Percentiles rank a stretch among this genome's conserved stretches.
Conservation (phyloP, 2,329 filamentous ascomycete species). For the Trichoderma sp. region DNA sequence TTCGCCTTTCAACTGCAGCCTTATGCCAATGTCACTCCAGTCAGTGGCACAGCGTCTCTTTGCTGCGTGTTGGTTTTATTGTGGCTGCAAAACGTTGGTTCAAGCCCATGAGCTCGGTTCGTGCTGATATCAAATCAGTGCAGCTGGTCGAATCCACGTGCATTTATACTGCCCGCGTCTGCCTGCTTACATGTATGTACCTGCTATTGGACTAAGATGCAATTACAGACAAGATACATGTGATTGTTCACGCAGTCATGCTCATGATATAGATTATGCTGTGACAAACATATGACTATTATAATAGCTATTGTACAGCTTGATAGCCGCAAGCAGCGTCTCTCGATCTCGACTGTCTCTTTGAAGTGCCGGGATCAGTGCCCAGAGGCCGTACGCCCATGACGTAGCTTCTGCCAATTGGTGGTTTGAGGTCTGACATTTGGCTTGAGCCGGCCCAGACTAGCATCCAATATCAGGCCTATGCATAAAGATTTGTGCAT, state of each 20-base stretch:
- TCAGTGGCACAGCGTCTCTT: neutral
- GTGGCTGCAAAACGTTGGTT: neutral
- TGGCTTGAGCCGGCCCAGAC: neutral
- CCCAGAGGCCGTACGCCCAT: neutral
- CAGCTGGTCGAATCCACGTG: neutral
- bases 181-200: neutral
- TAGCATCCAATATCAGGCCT: neutral
- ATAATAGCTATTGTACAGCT: neutral
- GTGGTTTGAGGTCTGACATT: neutral
- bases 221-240: neutral
- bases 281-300: neutral
- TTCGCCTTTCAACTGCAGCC: neutral
- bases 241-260: neutral
- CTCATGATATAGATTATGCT: neutral
- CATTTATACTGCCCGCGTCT: neutral
- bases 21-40: neutral
- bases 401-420: slow-evolving; percentile 17
- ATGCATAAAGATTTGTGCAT: neutral
- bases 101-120: neutral
- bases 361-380: neutral
- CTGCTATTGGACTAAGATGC: neutral
- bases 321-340: neutral
- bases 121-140: neutral
- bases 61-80: neutral
- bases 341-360: neutral